Percentiles rank a stretch among this genome's conserved stretches.
phyloP scores from a whole-genome alignment of 2,329 filamentous ascomycete species.

The Chaetomiaceae sp. region DNA sequence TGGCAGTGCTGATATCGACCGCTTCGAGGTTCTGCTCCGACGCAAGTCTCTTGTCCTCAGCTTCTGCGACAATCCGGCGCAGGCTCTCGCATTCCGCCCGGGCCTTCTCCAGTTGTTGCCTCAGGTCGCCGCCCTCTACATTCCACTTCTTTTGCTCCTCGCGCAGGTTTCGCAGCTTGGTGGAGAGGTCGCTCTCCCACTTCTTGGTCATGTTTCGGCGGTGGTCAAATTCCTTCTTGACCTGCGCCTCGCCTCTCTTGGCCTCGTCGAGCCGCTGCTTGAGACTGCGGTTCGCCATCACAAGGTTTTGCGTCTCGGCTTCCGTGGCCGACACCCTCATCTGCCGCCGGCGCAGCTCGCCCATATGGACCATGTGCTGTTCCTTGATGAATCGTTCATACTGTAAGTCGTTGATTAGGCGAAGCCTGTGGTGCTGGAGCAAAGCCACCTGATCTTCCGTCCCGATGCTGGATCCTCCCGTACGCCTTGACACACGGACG shows the following conservation, averaged over 20 bases:
- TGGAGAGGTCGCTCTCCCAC: constrained; percentile 67
- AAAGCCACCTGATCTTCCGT: constrained; percentile 44
- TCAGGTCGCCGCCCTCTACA: constrained; percentile 52
- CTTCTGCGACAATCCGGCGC: constrained; percentile 60
- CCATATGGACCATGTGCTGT: constrained; percentile 77
- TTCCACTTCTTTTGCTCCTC: constrained; percentile 67
- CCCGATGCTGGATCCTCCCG: constrained; percentile 32
- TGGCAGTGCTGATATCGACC: constrained; percentile 56
- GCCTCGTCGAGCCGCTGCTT: constrained; percentile 70
- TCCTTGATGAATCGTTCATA: constrained; percentile 82
- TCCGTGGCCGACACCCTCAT: constrained; percentile 73
- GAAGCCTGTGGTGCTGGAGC: constrained; percentile 68
- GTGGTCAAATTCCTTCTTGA: constrained; percentile 67
- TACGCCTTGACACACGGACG: constrained; percentile 27
- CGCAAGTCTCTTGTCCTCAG: constrained; percentile 63
- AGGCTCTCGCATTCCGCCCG: constrained; percentile 61
- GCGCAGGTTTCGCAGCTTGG: constrained; percentile 60
- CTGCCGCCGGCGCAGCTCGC: constrained; percentile 68
- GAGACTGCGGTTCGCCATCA: constrained; percentile 70
- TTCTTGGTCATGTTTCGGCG: constrained; percentile 71
- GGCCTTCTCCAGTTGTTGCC: constrained; percentile 53
- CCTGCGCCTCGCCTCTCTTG: constrained; percentile 64
- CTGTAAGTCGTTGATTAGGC: constrained; percentile 74
- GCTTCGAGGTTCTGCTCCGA: constrained; percentile 61
- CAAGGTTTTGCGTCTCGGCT: constrained; percentile 75